phyloP scores from a whole-genome alignment of 1,284 basidiomycete genomes.

The Trametes pubescens region DNA sequence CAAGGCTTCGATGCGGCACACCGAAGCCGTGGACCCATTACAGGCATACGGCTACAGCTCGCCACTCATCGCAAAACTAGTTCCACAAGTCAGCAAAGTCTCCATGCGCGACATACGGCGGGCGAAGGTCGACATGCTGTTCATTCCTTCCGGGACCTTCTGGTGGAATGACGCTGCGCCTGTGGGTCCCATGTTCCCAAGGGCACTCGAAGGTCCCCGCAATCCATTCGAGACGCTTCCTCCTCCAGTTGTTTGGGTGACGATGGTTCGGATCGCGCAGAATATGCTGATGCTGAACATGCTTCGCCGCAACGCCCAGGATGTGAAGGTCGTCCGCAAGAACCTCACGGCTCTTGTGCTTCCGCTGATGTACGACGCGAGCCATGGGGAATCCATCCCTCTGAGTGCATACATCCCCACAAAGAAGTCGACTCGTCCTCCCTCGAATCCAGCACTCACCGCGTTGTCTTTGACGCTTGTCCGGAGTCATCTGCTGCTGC shows the following conservation, averaged over 20 bases:
- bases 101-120: conserved; percentile 78
- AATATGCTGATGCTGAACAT: conserved; percentile 73
- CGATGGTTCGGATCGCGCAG: conserved; percentile 76
- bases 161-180: conserved; percentile 69
- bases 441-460: conserved; percentile 40
- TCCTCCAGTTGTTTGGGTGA: conserved; percentile 59
- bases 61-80: conserved; percentile 65
- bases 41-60: conserved; percentile 63
- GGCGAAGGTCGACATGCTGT: conserved; percentile 75
- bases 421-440: conserved; percentile 36
- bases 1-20: conserved; percentile 61
- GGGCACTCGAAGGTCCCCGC: conserved; percentile 45
- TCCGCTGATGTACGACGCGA: conserved; percentile 53
- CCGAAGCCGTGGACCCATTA: conserved; percentile 52
- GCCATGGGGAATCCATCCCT: conserved; percentile 47
- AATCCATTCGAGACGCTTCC: conserved; percentile 60
- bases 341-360: conserved; percentile 69
- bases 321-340: conserved; percentile 77
- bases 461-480: conserved; percentile 67
- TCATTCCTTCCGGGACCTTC: conserved; percentile 74
- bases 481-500: conserved; percentile 74
- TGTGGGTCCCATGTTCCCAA: conserved; percentile 66
- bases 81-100: conserved; percentile 73
- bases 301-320: conserved; percentile 73
- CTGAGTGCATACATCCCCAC: conserved; percentile 49